Evolutionary conservation across 2,329 filamentous ascomycete species (phyloP), one percentile per base, ranked within the genome.

Genomic region (Colletotrichum magnum): DNA sequence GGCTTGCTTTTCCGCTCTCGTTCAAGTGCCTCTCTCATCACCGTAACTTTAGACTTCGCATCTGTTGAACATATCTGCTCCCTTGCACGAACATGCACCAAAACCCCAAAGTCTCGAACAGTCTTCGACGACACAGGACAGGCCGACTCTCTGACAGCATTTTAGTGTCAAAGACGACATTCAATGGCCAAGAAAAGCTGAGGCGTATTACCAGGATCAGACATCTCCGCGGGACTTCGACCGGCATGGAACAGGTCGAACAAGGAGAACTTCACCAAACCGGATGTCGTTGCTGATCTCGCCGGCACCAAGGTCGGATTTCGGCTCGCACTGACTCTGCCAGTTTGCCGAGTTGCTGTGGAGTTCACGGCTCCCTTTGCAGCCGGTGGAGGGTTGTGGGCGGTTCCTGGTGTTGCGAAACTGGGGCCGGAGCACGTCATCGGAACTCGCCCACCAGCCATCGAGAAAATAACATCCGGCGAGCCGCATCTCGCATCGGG

Each of bases 401-500:
- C 7, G 32, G 28, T 32, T 43, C 10, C 13, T 2, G 21, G 13
- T 60, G 56, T 60, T 66, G 62, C 26, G 51, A 69, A 51, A 45
- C 41, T 47, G 51, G 51, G 26, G 36, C 18, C n/a, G 43, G 45
- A 69, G 62, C 67, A 69, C 62, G 67, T 32, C 62, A 66, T 66
- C 62, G 43, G 56, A 66, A 60, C 50, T 66, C 62, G 56, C 51
- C 24, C 13, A 36, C 41, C 13, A 43, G 28, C 3, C 28, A 5
- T 21, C 10, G 24, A 45, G n/a, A 16, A 32, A 12, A 18, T n/a
- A 21, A 41, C 47, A 68, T 48, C 65, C 65, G 53, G 53, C 65
- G 53, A 68, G 26, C 26, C 15, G 47, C 45, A 18, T 21, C 6
- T 45, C 21, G 18, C 39, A 18, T 57, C 47, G 24, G 26, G 5